Evolutionary conservation across 352 stramenopile species (phyloP).

Genomic region (Globisporangium uncinulatum): DNA sequence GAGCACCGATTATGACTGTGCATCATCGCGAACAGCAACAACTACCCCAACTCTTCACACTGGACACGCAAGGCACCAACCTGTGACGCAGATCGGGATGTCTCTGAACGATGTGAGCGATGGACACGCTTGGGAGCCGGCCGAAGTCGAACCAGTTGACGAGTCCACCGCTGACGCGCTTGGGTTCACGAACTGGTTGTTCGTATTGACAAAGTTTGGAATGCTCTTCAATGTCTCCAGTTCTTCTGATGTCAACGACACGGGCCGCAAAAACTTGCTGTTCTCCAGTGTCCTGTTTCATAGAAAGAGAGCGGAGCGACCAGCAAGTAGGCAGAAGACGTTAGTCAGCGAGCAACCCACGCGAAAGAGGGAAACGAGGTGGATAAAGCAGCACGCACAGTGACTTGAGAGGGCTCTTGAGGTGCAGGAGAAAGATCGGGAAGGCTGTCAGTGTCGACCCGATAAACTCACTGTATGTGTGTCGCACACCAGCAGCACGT

Average conservation of each 20-base stretch:
- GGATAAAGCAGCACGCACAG: conserved; percentile 6
- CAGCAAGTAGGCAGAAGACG: no score
- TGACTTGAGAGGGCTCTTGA: conserved; percentile 18
- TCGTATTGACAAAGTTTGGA: conserved; percentile 8
- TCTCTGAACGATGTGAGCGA: neutral
- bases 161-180: neutral
- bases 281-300: conserved; percentile 9
- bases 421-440: conserved; percentile 27
- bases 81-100: conserved; percentile 20
- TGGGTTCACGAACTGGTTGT: conserved; percentile 12
- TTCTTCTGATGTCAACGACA: conserved; percentile 13
- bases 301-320: neutral
- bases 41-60: neutral
- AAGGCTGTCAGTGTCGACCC: conserved; percentile 37
- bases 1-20: neutral
- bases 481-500: neutral
- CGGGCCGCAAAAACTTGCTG: conserved; percentile 15
- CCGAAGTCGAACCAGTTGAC: neutral
- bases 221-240: conserved; percentile 14
- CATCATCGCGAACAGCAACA: neutral
- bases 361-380: no score
- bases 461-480: conserved; percentile 23
- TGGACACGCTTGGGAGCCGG: conserved; percentile 3
- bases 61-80: neutral
- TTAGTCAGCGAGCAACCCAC: no score